Conservation (phyloP, 2,329 filamentous ascomycete species). For the Ceratocystis eucalypticola region DNA sequence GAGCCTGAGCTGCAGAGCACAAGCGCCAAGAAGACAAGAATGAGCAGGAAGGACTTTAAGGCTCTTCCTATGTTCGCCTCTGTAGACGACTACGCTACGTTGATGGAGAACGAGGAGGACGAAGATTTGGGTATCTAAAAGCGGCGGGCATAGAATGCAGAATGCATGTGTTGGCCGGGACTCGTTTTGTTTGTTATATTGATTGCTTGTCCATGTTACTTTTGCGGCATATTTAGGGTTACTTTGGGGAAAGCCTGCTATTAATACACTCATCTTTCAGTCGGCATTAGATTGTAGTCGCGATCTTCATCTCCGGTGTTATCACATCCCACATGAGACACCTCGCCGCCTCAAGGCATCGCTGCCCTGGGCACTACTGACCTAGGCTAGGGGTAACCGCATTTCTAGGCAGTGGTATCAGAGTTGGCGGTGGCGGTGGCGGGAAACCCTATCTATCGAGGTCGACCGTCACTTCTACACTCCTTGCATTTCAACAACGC, state of each 20-base stretch:
- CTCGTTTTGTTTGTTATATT: conserved; percentile 6
- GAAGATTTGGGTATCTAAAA: conserved; percentile 22
- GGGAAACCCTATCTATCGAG: too few species aligned
- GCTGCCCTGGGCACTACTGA: too few species aligned
- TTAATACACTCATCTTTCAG: conserved; percentile 13
- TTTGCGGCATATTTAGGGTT: not conserved
- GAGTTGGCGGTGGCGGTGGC: too few species aligned
- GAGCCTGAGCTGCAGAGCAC: conserved; percentile 26
- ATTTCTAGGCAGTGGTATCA: too few species aligned
- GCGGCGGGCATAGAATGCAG: not conserved
- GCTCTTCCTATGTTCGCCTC: conserved; percentile 85
- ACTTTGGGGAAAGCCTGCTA: not conserved
- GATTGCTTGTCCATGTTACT: not conserved
- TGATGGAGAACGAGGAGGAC: conserved; percentile 61
- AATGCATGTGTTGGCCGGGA: not conserved
- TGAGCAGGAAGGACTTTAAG: conserved; percentile 74
- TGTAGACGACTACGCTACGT: conserved; percentile 79
- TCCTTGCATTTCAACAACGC: too few species aligned
- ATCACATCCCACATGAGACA: too few species aligned
- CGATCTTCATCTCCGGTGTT: too few species aligned
- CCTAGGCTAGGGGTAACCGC: too few species aligned
- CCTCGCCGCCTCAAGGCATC: too few species aligned
- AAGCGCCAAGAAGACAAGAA: conserved; percentile 31
- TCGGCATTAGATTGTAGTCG: not conserved
- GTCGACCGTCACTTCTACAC: too few species aligned